Conservation (phyloP, 2,329 filamentous ascomycete genomes). For the Xylaria polymorpha region DNA sequence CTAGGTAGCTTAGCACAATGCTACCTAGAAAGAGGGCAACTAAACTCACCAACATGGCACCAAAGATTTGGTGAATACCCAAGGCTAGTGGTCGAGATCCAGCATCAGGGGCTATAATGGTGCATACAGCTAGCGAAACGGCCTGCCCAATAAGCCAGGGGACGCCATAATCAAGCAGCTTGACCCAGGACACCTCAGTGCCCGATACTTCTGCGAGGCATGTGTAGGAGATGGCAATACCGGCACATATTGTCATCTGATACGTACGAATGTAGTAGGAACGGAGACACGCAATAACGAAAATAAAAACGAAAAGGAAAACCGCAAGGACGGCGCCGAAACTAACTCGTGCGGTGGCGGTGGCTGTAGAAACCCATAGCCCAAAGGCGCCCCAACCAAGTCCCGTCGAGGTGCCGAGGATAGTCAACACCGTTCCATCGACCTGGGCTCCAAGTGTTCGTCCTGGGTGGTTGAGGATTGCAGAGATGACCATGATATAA, state of each 20-base stretch:
- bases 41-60: constrained; percentile 57
- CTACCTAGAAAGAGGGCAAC: neutral
- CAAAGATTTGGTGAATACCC: constrained; percentile 60
- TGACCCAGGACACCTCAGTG: constrained; percentile 59
- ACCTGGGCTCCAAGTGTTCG: constrained; percentile 67
- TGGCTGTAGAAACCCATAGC: constrained; percentile 65
- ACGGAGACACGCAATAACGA: constrained; percentile 62
- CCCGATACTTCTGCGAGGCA: constrained; percentile 62
- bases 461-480: constrained; percentile 68
- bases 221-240: constrained; percentile 66
- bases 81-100: constrained; percentile 64
- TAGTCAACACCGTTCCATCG: constrained; percentile 65
- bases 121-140: constrained; percentile 62
- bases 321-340: constrained; percentile 66
- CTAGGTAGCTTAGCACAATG: constrained; percentile 42
- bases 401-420: constrained; percentile 64
- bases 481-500: constrained; percentile 67
- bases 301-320: constrained; percentile 67
- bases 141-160: constrained; percentile 68
- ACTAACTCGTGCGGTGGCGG: constrained; percentile 57
- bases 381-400: constrained; percentile 67
- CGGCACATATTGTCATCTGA: constrained; percentile 65
- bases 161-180: constrained; percentile 64
- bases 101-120: constrained; percentile 64
- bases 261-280: constrained; percentile 68